Base-by-base conservation (phyloP, 352 stramenopile genomes). In the Phytophthora rubi region DNA sequence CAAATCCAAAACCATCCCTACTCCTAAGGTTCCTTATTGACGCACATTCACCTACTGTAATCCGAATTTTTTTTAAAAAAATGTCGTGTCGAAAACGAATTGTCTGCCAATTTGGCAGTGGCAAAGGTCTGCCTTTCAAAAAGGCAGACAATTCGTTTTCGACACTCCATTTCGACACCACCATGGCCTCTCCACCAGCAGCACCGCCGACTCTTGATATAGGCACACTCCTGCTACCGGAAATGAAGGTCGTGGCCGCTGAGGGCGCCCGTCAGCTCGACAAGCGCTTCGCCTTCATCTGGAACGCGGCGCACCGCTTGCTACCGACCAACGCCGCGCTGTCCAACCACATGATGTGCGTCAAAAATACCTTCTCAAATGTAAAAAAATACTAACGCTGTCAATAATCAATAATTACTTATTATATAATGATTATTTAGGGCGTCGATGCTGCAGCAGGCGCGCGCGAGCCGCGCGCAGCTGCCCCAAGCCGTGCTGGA, bases 281-380 rank as follows among this genome's bases (percentile, higher is more conserved):
- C 65, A 86, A 89, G 60, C 83, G 82, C 39, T 80, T 92, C 58
- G 75, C 75, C 23, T 94, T 89, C 65, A 75, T 94, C 44, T 94
- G 86, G 86, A 75, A 61, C 45, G 58, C 81, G 2, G 82, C 84
- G n/a, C 84, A 92, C 53, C 57, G 64, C 9, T 55, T 90, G 35
- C 39, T 91, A n/a, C 48, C 68, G 0, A 77, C 71, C 0, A 88
- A 70, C 21, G 61, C 72, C 7, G 35, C 59, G 39, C 51, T 89
- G 48, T 82, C 86, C 59, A 82, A 90, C 60, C 68, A 85, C 47
- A 80, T 91, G 63, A 80, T 77, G 83, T 92, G 23, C 48, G 64
- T 54, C 39, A 39, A 39, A 37, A 39, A 39, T 21, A 37, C 15
- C 15, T 52, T 53, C 53, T n/a, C 10, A 48, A 28, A 6, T 47